phyloP scores from a whole-genome alignment of 352 stramenopile genomes.

The Globisporangium recalcitrans region DNA sequence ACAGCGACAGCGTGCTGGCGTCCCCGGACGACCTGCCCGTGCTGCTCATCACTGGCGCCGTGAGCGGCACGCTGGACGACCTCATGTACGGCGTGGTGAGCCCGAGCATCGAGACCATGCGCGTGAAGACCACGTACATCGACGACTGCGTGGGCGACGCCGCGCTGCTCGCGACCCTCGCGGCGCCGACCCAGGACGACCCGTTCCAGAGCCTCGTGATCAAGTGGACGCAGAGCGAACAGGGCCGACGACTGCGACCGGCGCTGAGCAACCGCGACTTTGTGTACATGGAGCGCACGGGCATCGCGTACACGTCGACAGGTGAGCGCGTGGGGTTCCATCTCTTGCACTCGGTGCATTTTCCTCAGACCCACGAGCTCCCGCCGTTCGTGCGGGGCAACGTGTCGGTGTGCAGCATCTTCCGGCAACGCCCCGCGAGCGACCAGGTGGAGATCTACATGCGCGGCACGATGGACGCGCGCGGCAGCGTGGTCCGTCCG shows the following conservation, averaged over 20 bases:
- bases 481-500: slow-evolving; percentile 1
- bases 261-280: not conserved
- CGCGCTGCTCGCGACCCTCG: slow-evolving; percentile 1
- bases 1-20: not conserved
- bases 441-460: not conserved
- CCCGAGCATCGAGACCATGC: not conserved
- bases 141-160: slow-evolving; percentile 1
- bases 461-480: slow-evolving; percentile 4
- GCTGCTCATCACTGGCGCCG: not conserved
- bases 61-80: slow-evolving; percentile 13
- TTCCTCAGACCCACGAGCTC: not conserved
- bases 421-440: not conserved
- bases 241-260: not conserved
- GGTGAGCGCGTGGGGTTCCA: slow-evolving; percentile 3
- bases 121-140: slow-evolving; percentile 11
- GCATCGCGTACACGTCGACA: not conserved
- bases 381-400: not conserved
- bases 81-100: slow-evolving; percentile 14
- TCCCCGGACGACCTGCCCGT: slow-evolving; percentile 5
- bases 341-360: not conserved
- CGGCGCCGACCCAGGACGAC: not conserved
- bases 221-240: not conserved
- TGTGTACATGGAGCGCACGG: not conserved
- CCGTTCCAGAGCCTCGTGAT: not conserved
- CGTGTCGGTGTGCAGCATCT: not conserved